Conservation (phyloP, 2,329 filamentous ascomycete genomes). For the Scedosporium boydii region DNA sequence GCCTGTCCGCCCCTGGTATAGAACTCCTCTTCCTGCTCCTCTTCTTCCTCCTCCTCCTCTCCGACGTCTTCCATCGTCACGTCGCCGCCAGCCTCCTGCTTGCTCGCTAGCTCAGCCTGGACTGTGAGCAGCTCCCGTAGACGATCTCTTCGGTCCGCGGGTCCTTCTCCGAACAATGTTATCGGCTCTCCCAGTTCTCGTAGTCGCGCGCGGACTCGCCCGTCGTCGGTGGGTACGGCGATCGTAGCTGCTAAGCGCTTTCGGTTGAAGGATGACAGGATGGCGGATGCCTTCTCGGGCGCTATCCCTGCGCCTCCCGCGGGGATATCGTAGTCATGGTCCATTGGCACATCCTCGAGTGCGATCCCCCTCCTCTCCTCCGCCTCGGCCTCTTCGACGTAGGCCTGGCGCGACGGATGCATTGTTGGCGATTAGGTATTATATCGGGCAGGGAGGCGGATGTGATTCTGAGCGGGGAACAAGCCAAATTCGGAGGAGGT, state of each 20-base stretch:
- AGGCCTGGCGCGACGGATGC: conserved; percentile 86
- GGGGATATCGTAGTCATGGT: conserved; percentile 79
- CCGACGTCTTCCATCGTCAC: conserved; percentile 50
- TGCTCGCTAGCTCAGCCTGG: conserved; percentile 44
- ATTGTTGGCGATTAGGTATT: conserved; percentile 37
- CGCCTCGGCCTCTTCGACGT: conserved; percentile 73
- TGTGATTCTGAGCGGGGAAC: background rate
- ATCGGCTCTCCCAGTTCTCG: conserved; percentile 87
- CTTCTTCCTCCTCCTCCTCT: conserved; percentile 42
- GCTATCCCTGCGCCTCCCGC: conserved; percentile 55
- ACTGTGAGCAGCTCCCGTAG: conserved; percentile 72
- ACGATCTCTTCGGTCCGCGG: conserved; percentile 75
- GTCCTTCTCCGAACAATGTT: conserved; percentile 87
- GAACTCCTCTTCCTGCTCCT: conserved; percentile 83
- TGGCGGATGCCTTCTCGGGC: conserved; percentile 73
- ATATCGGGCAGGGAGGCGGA: background rate
- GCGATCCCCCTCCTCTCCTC: conserved; percentile 29
- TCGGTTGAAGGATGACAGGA: conserved; percentile 80
- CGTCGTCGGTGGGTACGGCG: conserved; percentile 89
- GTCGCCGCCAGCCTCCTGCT: conserved; percentile 39
- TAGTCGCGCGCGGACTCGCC: conserved; percentile 68
- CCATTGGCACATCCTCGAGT: conserved; percentile 45
- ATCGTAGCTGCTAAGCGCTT: conserved; percentile 84
- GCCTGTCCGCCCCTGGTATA: conserved; percentile 75
- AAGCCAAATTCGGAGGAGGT: background rate